phyloP scores from a whole-genome alignment of 441 rosid species.

The Erodium texanum region DNA sequence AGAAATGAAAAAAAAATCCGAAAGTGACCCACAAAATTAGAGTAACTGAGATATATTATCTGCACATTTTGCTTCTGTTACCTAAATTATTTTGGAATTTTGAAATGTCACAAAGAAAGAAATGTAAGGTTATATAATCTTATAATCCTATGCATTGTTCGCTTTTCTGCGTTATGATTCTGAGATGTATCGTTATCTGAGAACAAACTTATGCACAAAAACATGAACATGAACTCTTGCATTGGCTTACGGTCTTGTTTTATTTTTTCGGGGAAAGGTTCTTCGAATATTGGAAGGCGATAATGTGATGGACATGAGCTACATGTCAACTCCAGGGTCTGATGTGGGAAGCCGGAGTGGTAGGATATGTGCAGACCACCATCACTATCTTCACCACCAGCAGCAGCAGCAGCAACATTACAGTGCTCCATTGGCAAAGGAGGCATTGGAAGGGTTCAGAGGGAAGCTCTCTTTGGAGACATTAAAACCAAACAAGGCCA shows the following conservation, averaged over 20 bases:
- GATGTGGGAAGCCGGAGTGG: slow-evolving; percentile 78
- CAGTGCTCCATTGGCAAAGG: slow-evolving; percentile 37
- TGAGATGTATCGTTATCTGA: neutral
- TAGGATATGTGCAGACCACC: slow-evolving; percentile 52
- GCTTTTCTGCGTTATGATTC: too few species aligned
- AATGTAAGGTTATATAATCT: too few species aligned
- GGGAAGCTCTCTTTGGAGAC: slow-evolving; percentile 51
- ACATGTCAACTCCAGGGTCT: slow-evolving; percentile 54
- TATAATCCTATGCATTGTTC: too few species aligned
- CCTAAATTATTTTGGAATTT: too few species aligned
- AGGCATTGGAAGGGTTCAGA: slow-evolving; percentile 46
- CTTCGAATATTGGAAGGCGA: slow-evolving; percentile 92
- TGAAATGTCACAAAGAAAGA: too few species aligned
- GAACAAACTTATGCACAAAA: too few species aligned
- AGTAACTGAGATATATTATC: too few species aligned
- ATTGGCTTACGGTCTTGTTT: slow-evolving; percentile 2
- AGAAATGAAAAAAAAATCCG: too few species aligned
- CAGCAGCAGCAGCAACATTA: slow-evolving; percentile 33
- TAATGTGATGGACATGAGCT: slow-evolving; percentile 57
- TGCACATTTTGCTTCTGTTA: too few species aligned
- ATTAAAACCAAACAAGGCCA: slow-evolving; percentile 15
- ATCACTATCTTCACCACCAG: slow-evolving; percentile 22
- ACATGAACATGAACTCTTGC: neutral
- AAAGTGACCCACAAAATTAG: too few species aligned
- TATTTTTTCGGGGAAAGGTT: slow-evolving; percentile 38